phyloP scores from a whole-genome alignment of 129 eudicot species.

The Ambrosia trifida region DNA sequence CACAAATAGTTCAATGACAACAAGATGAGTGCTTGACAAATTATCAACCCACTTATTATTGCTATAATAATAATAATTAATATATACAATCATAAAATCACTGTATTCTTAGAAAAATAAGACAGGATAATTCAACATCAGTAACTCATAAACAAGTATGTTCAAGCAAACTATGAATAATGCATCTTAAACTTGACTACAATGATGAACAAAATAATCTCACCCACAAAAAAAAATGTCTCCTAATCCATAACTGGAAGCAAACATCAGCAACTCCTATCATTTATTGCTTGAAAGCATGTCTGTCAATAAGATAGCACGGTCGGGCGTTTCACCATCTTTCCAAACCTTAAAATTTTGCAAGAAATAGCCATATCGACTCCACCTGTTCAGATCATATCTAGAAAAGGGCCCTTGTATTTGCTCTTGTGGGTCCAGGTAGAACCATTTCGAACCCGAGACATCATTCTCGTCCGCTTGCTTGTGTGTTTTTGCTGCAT shows the following conservation, averaged over 20 bases:
- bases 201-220: not conserved
- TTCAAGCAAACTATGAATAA: slow-evolving; percentile 11
- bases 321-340: slow-evolving; percentile 40
- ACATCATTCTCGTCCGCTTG: slow-evolving; percentile 23
- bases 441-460: slow-evolving; percentile 46
- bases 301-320: slow-evolving; percentile 53
- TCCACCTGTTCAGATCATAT: slow-evolving; percentile 54
- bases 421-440: slow-evolving; percentile 57
- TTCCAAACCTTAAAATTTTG: slow-evolving; percentile 67
- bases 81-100: not conserved
- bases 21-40: not conserved
- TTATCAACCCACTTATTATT: not conserved
- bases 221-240: slow-evolving; percentile 22
- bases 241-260: slow-evolving; percentile 19
- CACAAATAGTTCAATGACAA: too few relatives aligned
- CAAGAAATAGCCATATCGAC: slow-evolving; percentile 46
- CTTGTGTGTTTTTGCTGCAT: slow-evolving; percentile 28
- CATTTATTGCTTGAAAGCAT: slow-evolving; percentile 36
- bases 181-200: slow-evolving; percentile 18
- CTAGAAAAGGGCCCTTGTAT: slow-evolving; percentile 77
- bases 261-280: not conserved
- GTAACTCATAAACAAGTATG: not conserved
- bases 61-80: not conserved
- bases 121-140: not conserved
- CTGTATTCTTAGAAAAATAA: not conserved